Evolutionary conservation across 1,284 basidiomycete genomes (phyloP).

Genomic region (Cryptococcus jaspeensis): DNA sequence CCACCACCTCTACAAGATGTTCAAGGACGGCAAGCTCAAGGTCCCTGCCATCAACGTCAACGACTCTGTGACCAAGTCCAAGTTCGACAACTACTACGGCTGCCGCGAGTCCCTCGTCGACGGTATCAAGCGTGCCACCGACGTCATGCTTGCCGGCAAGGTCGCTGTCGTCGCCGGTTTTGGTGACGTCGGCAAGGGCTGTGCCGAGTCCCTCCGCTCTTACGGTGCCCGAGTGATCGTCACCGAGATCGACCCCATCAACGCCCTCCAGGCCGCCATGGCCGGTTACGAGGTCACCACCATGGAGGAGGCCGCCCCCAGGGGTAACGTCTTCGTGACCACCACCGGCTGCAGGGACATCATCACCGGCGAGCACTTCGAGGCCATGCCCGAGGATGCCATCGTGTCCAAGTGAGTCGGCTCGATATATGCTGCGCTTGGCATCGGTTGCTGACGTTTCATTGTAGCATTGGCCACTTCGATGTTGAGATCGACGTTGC

Average conservation of each 20-base stretch:
- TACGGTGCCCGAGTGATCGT: constrained; percentile 96
- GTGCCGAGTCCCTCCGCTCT: constrained; percentile 93
- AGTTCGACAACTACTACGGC: constrained; percentile 86
- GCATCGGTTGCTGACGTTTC: constrained; percentile 9
- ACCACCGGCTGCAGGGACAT: constrained; percentile 99
- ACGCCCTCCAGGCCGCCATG: constrained; percentile 99
- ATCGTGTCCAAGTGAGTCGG: constrained; percentile 89
- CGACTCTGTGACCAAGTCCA: constrained; percentile 99
- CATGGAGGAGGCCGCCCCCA: constrained; percentile 93
- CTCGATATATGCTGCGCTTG: not conserved
- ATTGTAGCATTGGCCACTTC: constrained; percentile 87
- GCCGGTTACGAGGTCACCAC: constrained; percentile 98
- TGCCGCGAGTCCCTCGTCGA: constrained; percentile 99
- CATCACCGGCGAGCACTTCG: constrained; percentile 89
- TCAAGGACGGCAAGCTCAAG: constrained; percentile 94
- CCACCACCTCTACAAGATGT: constrained; percentile 97
- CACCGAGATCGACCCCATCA: constrained; percentile 99
- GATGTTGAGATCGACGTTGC: constrained; percentile 99
- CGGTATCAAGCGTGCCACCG: constrained; percentile 99
- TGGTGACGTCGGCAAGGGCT: constrained; percentile 99
- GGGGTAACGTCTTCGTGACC: constrained; percentile 92
- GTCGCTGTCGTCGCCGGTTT: constrained; percentile 98
- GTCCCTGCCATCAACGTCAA: constrained; percentile 99
- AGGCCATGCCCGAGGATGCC: constrained; percentile 94
- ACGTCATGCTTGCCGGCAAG: constrained; percentile 99